Evolutionary conservation across 1,284 basidiomycete species (phyloP), one percentile per base, ranked within the genome.

Genomic region (Tausonia pullulans): DNA sequence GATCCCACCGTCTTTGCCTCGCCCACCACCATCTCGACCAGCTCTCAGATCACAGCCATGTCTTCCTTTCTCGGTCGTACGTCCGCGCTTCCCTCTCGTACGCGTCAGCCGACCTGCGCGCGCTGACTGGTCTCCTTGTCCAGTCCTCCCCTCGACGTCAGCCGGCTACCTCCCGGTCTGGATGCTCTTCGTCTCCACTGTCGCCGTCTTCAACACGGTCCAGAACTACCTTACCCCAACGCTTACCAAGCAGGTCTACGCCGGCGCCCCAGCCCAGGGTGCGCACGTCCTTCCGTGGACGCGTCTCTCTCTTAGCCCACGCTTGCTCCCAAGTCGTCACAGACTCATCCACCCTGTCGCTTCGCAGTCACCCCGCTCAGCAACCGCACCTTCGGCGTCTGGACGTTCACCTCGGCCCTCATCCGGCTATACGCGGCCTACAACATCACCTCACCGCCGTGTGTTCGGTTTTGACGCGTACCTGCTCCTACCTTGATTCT

Each of bases 341-440:
- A 5, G 13, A 6, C 7, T 10, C 58, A 4, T 43, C 5, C 50
- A 9, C 7, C 40, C 11, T 16, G 16, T 46, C 11, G 3, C 53
- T 58, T 46, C 54, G n/a, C 75, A 94, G 93, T 96, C 27, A 92
- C 87, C 8, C 77, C 81, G 13, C 80, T 97, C 13, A 88, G 93
- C 68, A 87, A 89, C 45, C 83, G 93, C 53, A 88, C 90, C 1
- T 95, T 95, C 73, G 91, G 82, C 2, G 81, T 84, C 0, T 97
- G 93, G 92, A 95, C 92, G 0, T 76, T 92, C 62, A 86, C 87
- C 16, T 84, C 90, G 4, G 88, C 88, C 13, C 77, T 87, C 41
- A 83, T 96, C 58, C 84, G 93, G 41, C 78, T 81, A 58, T 90
- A 91, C 70, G 88, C 90, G 10, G 90, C 93, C 6, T 95, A 92